These are phyloP conservation scores for Suillus decipiens DNA, from an alignment of 768 basidiomycete species.

Conservation along the genomic window DNA sequence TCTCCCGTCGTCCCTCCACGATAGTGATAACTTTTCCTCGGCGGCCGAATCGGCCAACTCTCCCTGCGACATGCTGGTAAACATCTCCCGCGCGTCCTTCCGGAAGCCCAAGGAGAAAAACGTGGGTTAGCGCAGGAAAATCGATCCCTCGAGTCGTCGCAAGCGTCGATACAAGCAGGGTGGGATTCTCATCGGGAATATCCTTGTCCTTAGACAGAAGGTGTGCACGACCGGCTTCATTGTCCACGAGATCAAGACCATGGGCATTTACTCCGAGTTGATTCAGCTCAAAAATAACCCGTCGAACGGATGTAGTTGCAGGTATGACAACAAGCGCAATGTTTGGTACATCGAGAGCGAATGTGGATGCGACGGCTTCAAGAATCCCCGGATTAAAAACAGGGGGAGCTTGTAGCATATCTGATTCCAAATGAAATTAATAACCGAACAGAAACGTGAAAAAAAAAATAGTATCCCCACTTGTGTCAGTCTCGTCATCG, in stretches of 20 bases:
- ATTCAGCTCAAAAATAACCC: conserved; percentile 64
- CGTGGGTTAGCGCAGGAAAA: conserved; percentile 68
- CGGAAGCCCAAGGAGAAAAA: conserved; percentile 69
- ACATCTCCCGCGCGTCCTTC: conserved; percentile 53
- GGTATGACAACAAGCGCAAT: conserved; percentile 70
- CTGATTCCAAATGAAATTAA: conserved; percentile 33
- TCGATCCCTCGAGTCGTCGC: conserved; percentile 76
- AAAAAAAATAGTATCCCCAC: conserved; percentile 18
- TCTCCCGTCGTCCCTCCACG: conserved; percentile 42
- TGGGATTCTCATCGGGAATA: conserved; percentile 50
- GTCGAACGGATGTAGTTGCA: conserved; percentile 58
- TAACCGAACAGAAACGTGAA: background rate
- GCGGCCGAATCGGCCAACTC: conserved; percentile 72
- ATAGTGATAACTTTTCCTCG: conserved; percentile 68
- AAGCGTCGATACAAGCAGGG: conserved; percentile 65
- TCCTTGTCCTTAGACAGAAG: conserved; percentile 38
- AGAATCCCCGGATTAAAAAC: conserved; percentile 56
- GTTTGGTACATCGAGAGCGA: conserved; percentile 73
- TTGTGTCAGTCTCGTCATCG: conserved; percentile 21
- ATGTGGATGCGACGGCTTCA: conserved; percentile 69
- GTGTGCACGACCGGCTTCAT: conserved; percentile 44
- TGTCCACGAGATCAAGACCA: conserved; percentile 52
- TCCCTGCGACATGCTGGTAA: conserved; percentile 72
- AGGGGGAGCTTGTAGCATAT: conserved; percentile 45
- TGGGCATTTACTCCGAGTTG: conserved; percentile 68